These are phyloP conservation scores for Solanum pimpinellifolium DNA, from an alignment of 257 asterid species.

Conservation along the genomic window DNA sequence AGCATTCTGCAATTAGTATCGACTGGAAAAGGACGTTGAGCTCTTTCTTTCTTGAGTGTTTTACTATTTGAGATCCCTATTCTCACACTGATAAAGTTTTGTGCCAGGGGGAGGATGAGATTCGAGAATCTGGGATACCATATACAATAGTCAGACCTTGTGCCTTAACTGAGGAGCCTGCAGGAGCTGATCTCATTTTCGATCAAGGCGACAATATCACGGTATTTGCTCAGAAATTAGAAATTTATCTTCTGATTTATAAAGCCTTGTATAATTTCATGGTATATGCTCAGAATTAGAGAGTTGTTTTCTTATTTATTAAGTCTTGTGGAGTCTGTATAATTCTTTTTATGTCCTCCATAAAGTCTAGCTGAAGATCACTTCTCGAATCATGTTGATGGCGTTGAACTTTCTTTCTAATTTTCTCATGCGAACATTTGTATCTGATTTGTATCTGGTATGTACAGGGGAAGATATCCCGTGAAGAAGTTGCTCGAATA, in stretches of 20 bases:
- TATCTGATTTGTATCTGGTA: not conserved
- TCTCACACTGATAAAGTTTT: not conserved
- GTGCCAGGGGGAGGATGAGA: constrained; percentile 77
- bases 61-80: not conserved
- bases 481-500: constrained; percentile 88
- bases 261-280: constrained; percentile 11
- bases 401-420: not conserved
- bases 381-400: not conserved
- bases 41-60: not conserved
- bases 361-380: not conserved
- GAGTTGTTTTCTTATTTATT: not conserved
- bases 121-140: constrained; percentile 89
- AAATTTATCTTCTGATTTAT: not conserved
- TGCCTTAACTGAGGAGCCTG: constrained; percentile 97
- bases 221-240: constrained; percentile 16
- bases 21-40: not conserved
- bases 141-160: constrained; percentile 85
- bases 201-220: constrained; percentile 96
- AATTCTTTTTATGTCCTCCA: not conserved
- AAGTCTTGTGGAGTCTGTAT: not conserved
- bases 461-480: constrained; percentile 73
- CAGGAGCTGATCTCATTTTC: constrained; percentile 92
- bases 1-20: not conserved
- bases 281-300: constrained; percentile 17
- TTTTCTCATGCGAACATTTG: not conserved